These are phyloP conservation scores for Claviceps digitariae DNA, from an alignment of 2,329 filamentous ascomycete genomes.

Conservation along the genomic window DNA sequence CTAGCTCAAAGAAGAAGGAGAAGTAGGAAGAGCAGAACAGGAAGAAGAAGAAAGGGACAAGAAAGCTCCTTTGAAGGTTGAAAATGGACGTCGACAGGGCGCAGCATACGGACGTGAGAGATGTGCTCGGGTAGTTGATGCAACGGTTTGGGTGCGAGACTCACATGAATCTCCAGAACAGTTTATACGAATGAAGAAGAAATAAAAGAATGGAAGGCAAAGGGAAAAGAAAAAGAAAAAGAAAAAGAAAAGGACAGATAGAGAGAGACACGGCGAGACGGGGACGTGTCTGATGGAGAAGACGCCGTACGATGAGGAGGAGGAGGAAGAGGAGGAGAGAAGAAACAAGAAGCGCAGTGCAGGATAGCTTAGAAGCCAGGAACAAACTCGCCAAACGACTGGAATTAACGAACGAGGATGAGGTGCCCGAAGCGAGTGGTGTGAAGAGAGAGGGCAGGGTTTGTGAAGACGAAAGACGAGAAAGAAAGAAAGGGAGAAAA, in stretches of 20 bases:
- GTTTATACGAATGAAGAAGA: not conserved
- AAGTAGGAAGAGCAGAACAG: not conserved
- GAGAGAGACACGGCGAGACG: not conserved
- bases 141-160: slow-evolving; percentile 9
- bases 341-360: not conserved
- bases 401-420: not conserved
- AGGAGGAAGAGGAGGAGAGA: not conserved
- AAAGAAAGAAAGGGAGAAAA: not conserved
- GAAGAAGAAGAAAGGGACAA: too few species aligned
- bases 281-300: not conserved
- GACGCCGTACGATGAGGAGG: not conserved
- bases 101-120: slow-evolving; percentile 7
- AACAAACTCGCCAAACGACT: not conserved
- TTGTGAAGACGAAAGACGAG: not conserved
- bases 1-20: not conserved
- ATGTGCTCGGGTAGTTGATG: slow-evolving; percentile 10
- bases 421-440: slow-evolving; percentile 2
- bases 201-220: not conserved
- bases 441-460: not conserved
- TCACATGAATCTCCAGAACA: slow-evolving; percentile 23
- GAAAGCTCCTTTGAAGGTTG: not conserved
- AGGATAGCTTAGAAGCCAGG: not conserved
- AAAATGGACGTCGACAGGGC: not conserved
- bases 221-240: too few species aligned
- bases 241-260: not conserved